Percentiles rank a stretch among this genome's conserved stretches.
These are phyloP conservation scores for Microbotryum intermedium DNA, from an alignment of 1,284 basidiomycete species.

Conservation along the genomic window DNA sequence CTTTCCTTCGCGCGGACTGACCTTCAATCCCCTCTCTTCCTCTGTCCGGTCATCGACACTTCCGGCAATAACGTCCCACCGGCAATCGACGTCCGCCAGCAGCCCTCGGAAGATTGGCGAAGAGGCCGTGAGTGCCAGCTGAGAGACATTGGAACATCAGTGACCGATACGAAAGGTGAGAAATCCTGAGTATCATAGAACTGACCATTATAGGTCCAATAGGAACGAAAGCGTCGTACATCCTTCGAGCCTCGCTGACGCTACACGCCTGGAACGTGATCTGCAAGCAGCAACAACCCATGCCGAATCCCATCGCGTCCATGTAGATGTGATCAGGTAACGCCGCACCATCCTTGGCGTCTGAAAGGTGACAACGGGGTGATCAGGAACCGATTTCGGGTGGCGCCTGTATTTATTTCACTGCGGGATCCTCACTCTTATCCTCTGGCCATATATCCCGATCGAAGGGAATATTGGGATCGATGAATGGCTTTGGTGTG, in stretches of 20 bases:
- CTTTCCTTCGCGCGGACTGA: conserved; percentile 35
- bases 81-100: conserved; percentile 90
- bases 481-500: conserved; percentile 81
- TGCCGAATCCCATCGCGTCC: conserved; percentile 99
- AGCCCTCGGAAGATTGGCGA: conserved; percentile 91
- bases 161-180: not conserved
- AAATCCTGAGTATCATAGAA: conserved; percentile 7
- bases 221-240: conserved; percentile 92
- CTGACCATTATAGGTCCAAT: conserved; percentile 85
- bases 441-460: conserved; percentile 72
- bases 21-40: conserved; percentile 83
- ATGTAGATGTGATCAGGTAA: conserved; percentile 88
- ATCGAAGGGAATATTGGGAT: conserved; percentile 80
- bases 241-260: conserved; percentile 76
- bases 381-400: too few relatives aligned
- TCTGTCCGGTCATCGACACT: conserved; percentile 94
- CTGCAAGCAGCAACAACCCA: conserved; percentile 98
- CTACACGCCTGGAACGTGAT: conserved; percentile 96
- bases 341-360: conserved; percentile 81
- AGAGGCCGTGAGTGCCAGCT: conserved; percentile 89
- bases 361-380: conserved; percentile 47
- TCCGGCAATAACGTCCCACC: conserved; percentile 97
- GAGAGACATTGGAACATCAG: not conserved
- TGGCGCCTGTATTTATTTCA: too few relatives aligned
- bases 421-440: conserved; percentile 46